Evolutionary conservation across 495 filamentous ascomycete species (phyloP).

Genomic region (Glonium stellatum): DNA sequence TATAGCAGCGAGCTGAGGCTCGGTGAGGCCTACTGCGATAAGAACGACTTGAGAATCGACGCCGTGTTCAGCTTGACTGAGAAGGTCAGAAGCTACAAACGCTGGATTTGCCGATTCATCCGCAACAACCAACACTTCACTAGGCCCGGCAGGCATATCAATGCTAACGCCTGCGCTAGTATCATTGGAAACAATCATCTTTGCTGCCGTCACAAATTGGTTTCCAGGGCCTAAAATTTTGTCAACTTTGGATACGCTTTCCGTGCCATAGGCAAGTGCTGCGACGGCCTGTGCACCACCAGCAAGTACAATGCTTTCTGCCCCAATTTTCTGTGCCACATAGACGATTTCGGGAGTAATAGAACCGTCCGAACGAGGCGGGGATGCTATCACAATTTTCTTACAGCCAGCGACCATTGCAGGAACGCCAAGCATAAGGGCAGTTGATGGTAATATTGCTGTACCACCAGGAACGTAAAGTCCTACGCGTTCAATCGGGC

Average conservation of each 20-base stretch:
- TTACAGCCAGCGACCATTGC: constrained; percentile 97
- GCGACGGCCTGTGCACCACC: constrained; percentile 95
- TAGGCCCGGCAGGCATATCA: constrained; percentile 97
- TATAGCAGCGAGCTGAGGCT: constrained; percentile 65
- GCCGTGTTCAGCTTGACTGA: constrained; percentile 95
- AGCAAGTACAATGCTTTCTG: constrained; percentile 88
- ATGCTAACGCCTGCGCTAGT: constrained; percentile 91
- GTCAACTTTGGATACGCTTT: constrained; percentile 86
- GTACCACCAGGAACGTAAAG: constrained; percentile 94
- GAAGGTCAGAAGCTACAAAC: constrained; percentile 89
- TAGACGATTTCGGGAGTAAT: constrained; percentile 97
- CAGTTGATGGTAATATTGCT: constrained; percentile 89
- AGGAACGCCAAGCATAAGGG: constrained; percentile 95
- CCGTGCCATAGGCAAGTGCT: constrained; percentile 78
- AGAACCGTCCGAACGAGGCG: constrained; percentile 80
- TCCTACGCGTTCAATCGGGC: constrained; percentile 89
- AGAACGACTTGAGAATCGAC: constrained; percentile 91
- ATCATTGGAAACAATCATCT: constrained; percentile 96
- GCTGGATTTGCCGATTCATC: constrained; percentile 84
- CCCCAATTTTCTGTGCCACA: constrained; percentile 93
- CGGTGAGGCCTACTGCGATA: constrained; percentile 73
- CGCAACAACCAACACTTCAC: constrained; percentile 93
- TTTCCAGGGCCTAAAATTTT: constrained; percentile 98
- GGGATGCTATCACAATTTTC: constrained; percentile 87
- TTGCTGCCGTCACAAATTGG: constrained; percentile 96